Conservation (phyloP, 805 yeast species). For the Scheffersomyces ergatensis region DNA sequence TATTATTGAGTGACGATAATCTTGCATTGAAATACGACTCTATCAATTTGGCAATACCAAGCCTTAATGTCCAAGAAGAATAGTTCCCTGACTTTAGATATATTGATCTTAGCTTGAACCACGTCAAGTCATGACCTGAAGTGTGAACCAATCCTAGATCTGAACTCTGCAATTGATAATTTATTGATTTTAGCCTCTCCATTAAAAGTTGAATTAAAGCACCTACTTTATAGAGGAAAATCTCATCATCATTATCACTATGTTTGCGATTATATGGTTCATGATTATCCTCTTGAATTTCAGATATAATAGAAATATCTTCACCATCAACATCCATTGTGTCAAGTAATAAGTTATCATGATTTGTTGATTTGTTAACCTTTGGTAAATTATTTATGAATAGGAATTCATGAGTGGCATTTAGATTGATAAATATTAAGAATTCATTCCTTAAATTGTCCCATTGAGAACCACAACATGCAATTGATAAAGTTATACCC, state of each 20-base stretch:
- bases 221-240: slow-evolving; percentile 16
- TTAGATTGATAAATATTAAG: slow-evolving; percentile 43
- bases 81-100: slow-evolving; percentile 14
- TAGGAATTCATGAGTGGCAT: slow-evolving; percentile 36
- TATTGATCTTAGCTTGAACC: slow-evolving; percentile 25
- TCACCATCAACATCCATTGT: background rate
- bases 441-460: slow-evolving; percentile 44
- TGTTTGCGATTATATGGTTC: background rate
- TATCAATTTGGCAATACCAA: slow-evolving; percentile 33
- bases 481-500: slow-evolving; percentile 34
- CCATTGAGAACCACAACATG: slow-evolving; percentile 39
- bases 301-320: background rate
- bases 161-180: slow-evolving; percentile 3
- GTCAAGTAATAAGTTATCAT: slow-evolving; percentile 3
- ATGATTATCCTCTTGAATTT: background rate
- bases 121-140: slow-evolving; percentile 6
- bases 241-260: slow-evolving; percentile 3
- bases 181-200: slow-evolving; percentile 10
- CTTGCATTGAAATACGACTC: slow-evolving; percentile 26
- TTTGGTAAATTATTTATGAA: slow-evolving; percentile 20
- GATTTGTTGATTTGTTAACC: slow-evolving; percentile 9
- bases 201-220: slow-evolving; percentile 21
- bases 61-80: slow-evolving; percentile 40
- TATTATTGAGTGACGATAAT: background rate
- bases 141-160: slow-evolving; percentile 4